Conservation (phyloP, 495 filamentous ascomycete genomes). For the Trichoderma reesei region DNA sequence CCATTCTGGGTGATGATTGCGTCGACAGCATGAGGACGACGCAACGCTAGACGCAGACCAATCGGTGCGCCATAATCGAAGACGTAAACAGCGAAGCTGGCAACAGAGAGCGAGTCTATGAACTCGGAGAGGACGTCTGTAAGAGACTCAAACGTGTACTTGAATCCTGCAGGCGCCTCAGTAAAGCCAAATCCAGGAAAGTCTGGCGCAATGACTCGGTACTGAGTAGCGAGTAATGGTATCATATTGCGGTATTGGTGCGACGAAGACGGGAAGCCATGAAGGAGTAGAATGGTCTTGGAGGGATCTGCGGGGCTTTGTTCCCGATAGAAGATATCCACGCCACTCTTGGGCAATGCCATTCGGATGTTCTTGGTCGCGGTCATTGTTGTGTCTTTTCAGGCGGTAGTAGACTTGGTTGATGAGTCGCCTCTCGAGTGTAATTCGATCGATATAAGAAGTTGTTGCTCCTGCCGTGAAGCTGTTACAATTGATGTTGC, state of each 20-base stretch:
- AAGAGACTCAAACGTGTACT: constrained; percentile 43
- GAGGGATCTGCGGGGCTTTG: constrained; percentile 33
- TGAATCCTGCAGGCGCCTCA: constrained; percentile 27
- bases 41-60: constrained; percentile 44
- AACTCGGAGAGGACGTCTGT: constrained; percentile 39
- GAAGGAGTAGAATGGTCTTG: constrained; percentile 45
- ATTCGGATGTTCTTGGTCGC: not conserved
- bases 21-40: constrained; percentile 34
- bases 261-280: constrained; percentile 55
- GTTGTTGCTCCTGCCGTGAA: too few species aligned
- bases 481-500: not conserved
- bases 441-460: too few species aligned
- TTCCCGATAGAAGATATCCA: constrained; percentile 50
- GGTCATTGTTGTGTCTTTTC: not conserved
- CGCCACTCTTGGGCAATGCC: constrained; percentile 16
- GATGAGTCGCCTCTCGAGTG: not conserved
- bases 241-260: constrained; percentile 54
- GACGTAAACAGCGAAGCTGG: constrained; percentile 47
- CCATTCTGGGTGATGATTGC: constrained; percentile 55
- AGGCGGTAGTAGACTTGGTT: not conserved
- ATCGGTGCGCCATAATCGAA: constrained; percentile 59
- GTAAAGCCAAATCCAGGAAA: constrained; percentile 56
- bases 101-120: constrained; percentile 34
- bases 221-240: constrained; percentile 41
- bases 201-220: constrained; percentile 51